These are phyloP conservation scores for Bullera alba DNA, from an alignment of 768 basidiomycete species.

Conservation along the genomic window DNA sequence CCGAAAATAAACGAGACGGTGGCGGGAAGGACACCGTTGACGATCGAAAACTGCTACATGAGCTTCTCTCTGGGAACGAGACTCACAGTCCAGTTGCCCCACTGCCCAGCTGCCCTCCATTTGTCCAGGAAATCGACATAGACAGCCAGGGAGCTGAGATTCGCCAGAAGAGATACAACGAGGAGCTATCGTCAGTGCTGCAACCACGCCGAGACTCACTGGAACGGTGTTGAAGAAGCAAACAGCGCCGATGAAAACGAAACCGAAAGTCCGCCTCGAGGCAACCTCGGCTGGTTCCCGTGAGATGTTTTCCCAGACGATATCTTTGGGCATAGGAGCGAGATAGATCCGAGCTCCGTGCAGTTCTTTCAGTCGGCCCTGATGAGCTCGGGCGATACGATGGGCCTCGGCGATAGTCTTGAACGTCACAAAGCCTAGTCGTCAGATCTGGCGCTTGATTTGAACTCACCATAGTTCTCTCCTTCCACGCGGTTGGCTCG, in stretches of 20 bases:
- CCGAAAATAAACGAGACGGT: constrained; percentile 80
- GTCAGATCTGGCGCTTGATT: no score
- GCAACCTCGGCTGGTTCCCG: constrained; percentile 61
- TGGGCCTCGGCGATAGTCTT: constrained; percentile 47
- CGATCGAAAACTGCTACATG: constrained; percentile 58
- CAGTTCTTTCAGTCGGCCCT: constrained; percentile 42
- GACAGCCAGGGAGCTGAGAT: constrained; percentile 63
- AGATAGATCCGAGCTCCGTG: constrained; percentile 41
- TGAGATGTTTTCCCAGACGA: constrained; percentile 81
- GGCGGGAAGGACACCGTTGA: constrained; percentile 90
- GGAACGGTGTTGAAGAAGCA: constrained; percentile 96
- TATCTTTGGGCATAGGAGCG: constrained; percentile 46
- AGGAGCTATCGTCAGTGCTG: constrained; percentile 50
- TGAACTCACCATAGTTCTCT: constrained; percentile 60
- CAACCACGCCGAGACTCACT: constrained; percentile 5
- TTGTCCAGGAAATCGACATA: constrained; percentile 68
- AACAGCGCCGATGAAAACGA: constrained; percentile 64
- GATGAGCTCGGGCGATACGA: constrained; percentile 44
- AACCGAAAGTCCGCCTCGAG: constrained; percentile 67
- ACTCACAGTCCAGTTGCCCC: constrained; percentile 45
- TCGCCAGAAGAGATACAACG: constrained; percentile 82
- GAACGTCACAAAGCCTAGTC: constrained; percentile 41
- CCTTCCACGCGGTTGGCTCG: constrained; percentile 47
- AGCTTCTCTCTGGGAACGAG: neutral
- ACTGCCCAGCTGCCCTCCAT: constrained; percentile 62